Evolutionary conservation across 2,329 filamentous ascomycete genomes (phyloP).

Genomic region (Chrysosphaeria jannelii): DNA sequence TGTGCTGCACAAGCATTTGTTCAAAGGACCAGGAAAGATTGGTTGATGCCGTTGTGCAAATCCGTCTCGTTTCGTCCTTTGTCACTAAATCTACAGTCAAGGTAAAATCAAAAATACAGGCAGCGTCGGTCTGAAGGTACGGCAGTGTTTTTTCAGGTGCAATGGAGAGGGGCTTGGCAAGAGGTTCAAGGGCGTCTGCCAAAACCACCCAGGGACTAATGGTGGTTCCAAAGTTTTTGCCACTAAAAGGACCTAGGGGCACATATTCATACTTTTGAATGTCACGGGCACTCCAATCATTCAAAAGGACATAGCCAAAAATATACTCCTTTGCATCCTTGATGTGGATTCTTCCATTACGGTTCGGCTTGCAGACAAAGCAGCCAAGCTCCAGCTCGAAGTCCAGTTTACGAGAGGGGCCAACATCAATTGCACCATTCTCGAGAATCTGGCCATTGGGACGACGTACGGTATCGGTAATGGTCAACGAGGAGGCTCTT

Average conservation of each 20-base stretch:
- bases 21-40: conserved; percentile 49
- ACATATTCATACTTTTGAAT: conserved; percentile 68
- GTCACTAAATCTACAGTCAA: background rate
- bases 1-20: conserved; percentile 62
- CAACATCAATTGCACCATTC: background rate
- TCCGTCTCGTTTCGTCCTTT: conserved; percentile 4
- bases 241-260: conserved; percentile 53
- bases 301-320: conserved; percentile 57
- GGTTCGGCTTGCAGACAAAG: conserved; percentile 35
- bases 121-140: conserved; percentile 25
- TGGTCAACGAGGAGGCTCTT: conserved; percentile 42
- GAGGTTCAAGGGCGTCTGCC: conserved; percentile 39
- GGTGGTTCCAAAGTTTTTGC: conserved; percentile 56
- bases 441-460: conserved; percentile 42
- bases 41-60: conserved; percentile 19
- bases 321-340: conserved; percentile 35
- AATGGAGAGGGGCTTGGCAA: conserved; percentile 9
- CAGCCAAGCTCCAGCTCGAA: conserved; percentile 57
- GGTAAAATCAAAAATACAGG: conserved; percentile 9
- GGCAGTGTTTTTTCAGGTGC: conserved; percentile 10
- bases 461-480: conserved; percentile 40
- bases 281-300: conserved; percentile 66
- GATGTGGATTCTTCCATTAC: conserved; percentile 33
- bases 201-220: conserved; percentile 58
- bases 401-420: conserved; percentile 24